Conservation (phyloP, 192 early-diverging fungal genomes). For the Gonapodya prolifera region DNA sequence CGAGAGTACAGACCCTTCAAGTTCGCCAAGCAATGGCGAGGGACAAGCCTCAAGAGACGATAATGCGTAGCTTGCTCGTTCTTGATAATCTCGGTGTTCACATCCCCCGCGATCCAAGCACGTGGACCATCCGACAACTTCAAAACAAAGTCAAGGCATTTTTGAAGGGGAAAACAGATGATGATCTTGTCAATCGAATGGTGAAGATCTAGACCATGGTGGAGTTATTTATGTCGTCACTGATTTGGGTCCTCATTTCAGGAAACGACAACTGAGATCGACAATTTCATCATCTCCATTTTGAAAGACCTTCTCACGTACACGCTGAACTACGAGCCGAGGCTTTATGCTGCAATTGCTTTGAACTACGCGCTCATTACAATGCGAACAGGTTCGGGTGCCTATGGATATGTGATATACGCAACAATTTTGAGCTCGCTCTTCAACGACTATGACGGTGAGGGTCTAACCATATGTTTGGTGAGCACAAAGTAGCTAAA, state of each 20-base stretch:
- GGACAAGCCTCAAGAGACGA: conserved; percentile 3
- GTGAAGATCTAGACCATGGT: background rate
- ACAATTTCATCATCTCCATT: background rate
- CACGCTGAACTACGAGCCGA: conserved; percentile 4
- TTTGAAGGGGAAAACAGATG: background rate
- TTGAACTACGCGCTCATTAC: background rate
- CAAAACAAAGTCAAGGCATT: background rate
- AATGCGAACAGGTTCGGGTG: background rate
- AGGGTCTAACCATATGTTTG: background rate
- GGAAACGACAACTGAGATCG: background rate
- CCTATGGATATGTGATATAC: background rate
- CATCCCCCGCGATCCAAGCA: conserved; percentile 1
- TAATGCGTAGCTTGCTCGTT: conserved; percentile 1
- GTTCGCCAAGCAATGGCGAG: background rate
- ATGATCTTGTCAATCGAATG: background rate
- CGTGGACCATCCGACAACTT: background rate
- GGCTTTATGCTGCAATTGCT: background rate
- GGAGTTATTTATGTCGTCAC: too few relatives aligned
- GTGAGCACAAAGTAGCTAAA: background rate
- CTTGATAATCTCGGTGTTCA: conserved; percentile 1
- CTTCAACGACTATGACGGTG: background rate
- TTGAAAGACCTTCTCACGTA: background rate
- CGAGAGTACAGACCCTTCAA: background rate
- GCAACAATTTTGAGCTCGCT: background rate
- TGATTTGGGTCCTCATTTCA: background rate